Conservation (phyloP, 2,329 filamentous ascomycete genomes). For the Phialophora tarda region DNA sequence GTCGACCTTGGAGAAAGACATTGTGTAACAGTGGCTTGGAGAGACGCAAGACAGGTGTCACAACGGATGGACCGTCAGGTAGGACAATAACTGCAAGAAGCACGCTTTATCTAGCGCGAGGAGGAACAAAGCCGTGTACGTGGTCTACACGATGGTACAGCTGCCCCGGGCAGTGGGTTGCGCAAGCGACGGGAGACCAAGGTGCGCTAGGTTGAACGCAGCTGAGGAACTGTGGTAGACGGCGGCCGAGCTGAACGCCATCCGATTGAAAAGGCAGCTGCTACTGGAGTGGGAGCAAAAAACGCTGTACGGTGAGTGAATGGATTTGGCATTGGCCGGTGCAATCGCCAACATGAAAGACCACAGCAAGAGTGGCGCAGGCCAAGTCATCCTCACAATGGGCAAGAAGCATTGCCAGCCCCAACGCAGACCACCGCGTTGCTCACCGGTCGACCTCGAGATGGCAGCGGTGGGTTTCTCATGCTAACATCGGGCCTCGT, state of each 20-base stretch:
- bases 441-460: neutral
- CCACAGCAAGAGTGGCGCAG: neutral
- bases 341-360: neutral
- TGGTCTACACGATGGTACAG: neutral
- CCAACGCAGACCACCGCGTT: neutral
- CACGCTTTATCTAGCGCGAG: slow-evolving; percentile 16
- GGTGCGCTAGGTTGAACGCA: neutral
- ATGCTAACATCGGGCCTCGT: neutral
- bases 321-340: neutral
- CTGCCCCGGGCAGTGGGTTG: neutral
- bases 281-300: neutral
- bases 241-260: neutral
- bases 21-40: slow-evolving; percentile 36
- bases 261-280: neutral
- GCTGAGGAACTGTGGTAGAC: no score
- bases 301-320: neutral
- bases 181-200: neutral
- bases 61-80: slow-evolving; percentile 25
- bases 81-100: slow-evolving; percentile 22
- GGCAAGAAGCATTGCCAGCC: neutral
- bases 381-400: neutral
- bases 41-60: slow-evolving; percentile 28
- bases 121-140: slow-evolving; percentile 8
- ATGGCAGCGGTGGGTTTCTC: neutral
- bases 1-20: slow-evolving; percentile 25